Percentiles rank a stretch among this genome's conserved stretches.
Evolutionary conservation across 2,329 filamentous ascomycete genomes (phyloP).

Genomic region (Exserohilum turcica): DNA sequence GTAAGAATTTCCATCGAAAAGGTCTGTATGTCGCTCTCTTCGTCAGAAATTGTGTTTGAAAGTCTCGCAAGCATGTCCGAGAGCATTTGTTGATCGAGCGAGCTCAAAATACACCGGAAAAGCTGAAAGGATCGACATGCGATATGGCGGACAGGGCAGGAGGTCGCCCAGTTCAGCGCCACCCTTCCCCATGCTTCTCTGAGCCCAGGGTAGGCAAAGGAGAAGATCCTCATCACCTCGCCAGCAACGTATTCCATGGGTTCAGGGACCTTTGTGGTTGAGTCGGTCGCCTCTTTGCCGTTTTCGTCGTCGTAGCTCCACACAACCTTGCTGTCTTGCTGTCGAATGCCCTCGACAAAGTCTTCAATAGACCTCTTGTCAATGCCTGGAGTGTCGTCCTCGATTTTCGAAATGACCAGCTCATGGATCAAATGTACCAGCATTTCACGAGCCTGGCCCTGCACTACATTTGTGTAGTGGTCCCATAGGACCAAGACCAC

Average conservation of each 20-base stretch:
- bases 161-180: slow-evolving; percentile 93
- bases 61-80: slow-evolving; percentile 94
- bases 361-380: slow-evolving; percentile 81
- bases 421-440: slow-evolving; percentile 97
- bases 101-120: slow-evolving; percentile 90
- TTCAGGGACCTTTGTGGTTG: slow-evolving; percentile 78
- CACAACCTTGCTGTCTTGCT: slow-evolving; percentile 80
- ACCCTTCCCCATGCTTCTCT: slow-evolving; percentile 90
- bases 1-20: slow-evolving; percentile 98
- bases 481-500: slow-evolving; percentile 96
- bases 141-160: slow-evolving; percentile 90
- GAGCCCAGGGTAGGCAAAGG: slow-evolving; percentile 80
- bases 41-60: slow-evolving; percentile 95
- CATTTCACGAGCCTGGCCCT: slow-evolving; percentile 97
- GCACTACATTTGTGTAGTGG: slow-evolving; percentile 91
- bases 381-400: slow-evolving; percentile 69
- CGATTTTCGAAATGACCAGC: slow-evolving; percentile 78
- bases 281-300: slow-evolving; percentile 69
- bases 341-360: slow-evolving; percentile 83
- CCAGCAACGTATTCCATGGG: slow-evolving; percentile 85
- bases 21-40: slow-evolving; percentile 89
- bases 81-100: slow-evolving; percentile 89
- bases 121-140: slow-evolving; percentile 98
- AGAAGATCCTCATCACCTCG: slow-evolving; percentile 84
- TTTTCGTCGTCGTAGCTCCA: slow-evolving; percentile 96